Percentiles rank a stretch among this genome's conserved stretches.
These are phyloP conservation scores for Panicum virgatum DNA, from an alignment of 202 grass and related monocot genomes.

Conservation along the genomic window DNA sequence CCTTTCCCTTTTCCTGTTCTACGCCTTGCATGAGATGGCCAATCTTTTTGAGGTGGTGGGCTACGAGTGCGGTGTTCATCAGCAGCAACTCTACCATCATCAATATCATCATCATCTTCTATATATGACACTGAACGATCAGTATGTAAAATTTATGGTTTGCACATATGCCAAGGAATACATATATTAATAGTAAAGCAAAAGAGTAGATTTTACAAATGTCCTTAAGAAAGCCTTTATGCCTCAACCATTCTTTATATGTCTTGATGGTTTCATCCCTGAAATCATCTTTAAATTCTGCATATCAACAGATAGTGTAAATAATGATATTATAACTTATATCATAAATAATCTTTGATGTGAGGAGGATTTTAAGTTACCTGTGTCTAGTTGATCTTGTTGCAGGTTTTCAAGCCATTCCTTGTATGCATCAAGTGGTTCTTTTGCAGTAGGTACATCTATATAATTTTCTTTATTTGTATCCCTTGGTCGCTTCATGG, in stretches of 20 bases:
- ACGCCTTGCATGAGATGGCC: background rate
- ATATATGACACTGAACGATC: background rate
- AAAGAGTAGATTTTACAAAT: background rate
- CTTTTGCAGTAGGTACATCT: too few relatives aligned
- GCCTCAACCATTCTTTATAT: background rate
- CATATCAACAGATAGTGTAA: too few relatives aligned
- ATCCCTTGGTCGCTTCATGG: too few relatives aligned
- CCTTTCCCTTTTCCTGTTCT: background rate
- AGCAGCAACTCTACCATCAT: background rate
- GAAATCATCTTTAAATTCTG: background rate
- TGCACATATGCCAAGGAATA: too few relatives aligned
- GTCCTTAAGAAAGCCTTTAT: background rate
- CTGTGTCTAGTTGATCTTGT: too few relatives aligned
- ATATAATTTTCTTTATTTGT: too few relatives aligned
- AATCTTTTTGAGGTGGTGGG: background rate
- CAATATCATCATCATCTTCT: background rate
- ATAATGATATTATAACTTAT: too few relatives aligned
- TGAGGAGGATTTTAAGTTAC: too few relatives aligned
- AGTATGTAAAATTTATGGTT: background rate
- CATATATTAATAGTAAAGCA: too few relatives aligned
- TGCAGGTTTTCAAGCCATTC: too few relatives aligned
- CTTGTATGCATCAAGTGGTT: too few relatives aligned
- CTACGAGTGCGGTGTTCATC: background rate
- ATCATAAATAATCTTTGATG: too few relatives aligned
- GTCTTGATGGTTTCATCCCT: background rate